Percentiles rank a stretch among this genome's conserved stretches.
Evolutionary conservation across 768 basidiomycete genomes (phyloP).

Genomic region (Terana coerulea): DNA sequence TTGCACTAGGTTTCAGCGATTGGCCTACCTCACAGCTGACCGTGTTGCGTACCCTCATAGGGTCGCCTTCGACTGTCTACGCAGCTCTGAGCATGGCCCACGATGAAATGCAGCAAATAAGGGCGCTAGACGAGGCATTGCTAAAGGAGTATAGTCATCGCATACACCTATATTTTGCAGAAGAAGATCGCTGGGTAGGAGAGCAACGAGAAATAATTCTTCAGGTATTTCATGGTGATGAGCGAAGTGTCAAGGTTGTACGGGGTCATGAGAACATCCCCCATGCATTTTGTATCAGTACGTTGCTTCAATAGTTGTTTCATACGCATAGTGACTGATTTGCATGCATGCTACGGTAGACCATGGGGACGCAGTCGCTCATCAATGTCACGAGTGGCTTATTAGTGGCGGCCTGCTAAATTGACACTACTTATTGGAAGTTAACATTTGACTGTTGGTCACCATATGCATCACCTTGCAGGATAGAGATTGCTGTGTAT

Average conservation of each 20-base stretch:
- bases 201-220: conserved; percentile 45
- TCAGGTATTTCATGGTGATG: conserved; percentile 33
- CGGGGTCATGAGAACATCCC: conserved; percentile 48
- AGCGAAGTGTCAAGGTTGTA: conserved; percentile 33
- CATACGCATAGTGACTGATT: background rate
- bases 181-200: conserved; percentile 68
- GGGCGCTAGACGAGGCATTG: conserved; percentile 43
- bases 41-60: conserved; percentile 46
- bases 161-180: conserved; percentile 57
- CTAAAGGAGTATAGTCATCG: conserved; percentile 35
- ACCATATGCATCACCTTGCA: too few species aligned
- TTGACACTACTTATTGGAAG: background rate
- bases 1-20: conserved; percentile 41
- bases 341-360: conserved; percentile 28
- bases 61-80: conserved; percentile 46
- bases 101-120: conserved; percentile 66
- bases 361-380: conserved; percentile 47
- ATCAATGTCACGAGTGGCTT: conserved; percentile 47
- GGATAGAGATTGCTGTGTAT: too few species aligned
- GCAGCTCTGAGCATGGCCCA: conserved; percentile 58
- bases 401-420: conserved; percentile 10
- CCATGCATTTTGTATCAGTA: conserved; percentile 77
- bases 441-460: too few species aligned
- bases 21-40: conserved; percentile 47
- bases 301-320: conserved; percentile 29